phyloP scores from a whole-genome alignment of 31 red algal genomes.

The Porphyra umbilicalis region DNA sequence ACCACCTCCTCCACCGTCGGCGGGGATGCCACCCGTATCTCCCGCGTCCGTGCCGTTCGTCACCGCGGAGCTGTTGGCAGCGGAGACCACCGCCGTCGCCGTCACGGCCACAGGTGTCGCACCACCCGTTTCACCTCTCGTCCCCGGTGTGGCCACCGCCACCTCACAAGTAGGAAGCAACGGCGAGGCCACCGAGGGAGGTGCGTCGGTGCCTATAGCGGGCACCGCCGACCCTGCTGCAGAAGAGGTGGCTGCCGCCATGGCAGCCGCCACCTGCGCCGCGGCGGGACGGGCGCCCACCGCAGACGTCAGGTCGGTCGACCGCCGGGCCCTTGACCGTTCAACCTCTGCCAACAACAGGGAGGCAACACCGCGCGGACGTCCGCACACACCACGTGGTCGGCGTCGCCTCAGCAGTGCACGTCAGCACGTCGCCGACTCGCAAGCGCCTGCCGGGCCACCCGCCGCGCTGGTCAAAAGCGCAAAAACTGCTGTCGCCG shows the following conservation, averaged over 20 bases:
- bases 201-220: neutral
- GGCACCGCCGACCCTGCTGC: neutral
- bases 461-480: no score
- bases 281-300: neutral
- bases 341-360: no score
- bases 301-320: neutral
- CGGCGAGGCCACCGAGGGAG: neutral
- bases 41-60: neutral
- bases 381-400: no score
- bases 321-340: no score
- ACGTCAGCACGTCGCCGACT: no score
- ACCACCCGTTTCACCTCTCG: neutral
- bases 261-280: neutral
- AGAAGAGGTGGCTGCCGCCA: neutral
- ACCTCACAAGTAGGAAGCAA: neutral
- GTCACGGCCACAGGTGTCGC: neutral
- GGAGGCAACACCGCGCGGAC: no score
- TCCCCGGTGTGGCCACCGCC: neutral
- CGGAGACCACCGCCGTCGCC: neutral
- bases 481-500: no score
- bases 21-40: neutral
- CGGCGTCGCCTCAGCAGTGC: no score
- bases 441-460: no score
- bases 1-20: neutral
- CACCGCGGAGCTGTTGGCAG: neutral